Base-by-base conservation (phyloP, 2,329 filamentous ascomycete species). In the Fusarium pininemorale region DNA sequence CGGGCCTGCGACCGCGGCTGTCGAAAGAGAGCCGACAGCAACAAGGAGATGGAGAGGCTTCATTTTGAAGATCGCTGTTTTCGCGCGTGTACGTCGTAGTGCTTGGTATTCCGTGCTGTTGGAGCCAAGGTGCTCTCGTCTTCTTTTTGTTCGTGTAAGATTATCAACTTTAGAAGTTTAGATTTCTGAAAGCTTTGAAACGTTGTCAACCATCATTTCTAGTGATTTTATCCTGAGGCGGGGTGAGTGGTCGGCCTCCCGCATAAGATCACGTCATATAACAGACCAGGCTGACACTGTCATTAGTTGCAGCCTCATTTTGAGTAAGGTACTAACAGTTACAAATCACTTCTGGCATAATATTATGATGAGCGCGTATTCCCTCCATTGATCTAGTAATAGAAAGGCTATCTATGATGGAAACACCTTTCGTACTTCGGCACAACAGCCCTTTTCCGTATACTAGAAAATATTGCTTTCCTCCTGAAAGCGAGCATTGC, bases 21-120 rank as follows among this genome's bases (percentile, higher is more conserved):
- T 10, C 0, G 50, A 48, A 22, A 48, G 1, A 16, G 26, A 30
- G 20, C 1, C 0, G 26, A 22, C 6, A 0, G 45, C 9, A 2
- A n/a, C 7, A 30, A 48, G 5, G 7, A 30, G 14, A 48, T 12
- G 2, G 14, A 48, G 5, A 2, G 26, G 26, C 14, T 48, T 48
- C 45, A 48, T 48, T 3, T 48, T 6, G 14, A 16, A 30, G 26
- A 30, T 48, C 14, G 1, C 10, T 30, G 20, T n/a, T n/a, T 16
- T 48, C 0, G 20, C 7, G 14, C 10, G 26, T 48, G 10, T 48
- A 8, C 13, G 26, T 30, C 20, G 26, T 9, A 12, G 26, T n/a
- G 30, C 20, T n/a, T n/a, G 20, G 3, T 30, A 8, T 10, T 30
- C 26, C 22, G 45, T 48, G 26, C 10, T 30, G 26, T 22, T 7